A percentile compares a stretch with the other conserved stretches of the same genome.
These are phyloP conservation scores for Scalesia atractyloides DNA, from an alignment of 129 eudicot species.

Conservation along the genomic window DNA sequence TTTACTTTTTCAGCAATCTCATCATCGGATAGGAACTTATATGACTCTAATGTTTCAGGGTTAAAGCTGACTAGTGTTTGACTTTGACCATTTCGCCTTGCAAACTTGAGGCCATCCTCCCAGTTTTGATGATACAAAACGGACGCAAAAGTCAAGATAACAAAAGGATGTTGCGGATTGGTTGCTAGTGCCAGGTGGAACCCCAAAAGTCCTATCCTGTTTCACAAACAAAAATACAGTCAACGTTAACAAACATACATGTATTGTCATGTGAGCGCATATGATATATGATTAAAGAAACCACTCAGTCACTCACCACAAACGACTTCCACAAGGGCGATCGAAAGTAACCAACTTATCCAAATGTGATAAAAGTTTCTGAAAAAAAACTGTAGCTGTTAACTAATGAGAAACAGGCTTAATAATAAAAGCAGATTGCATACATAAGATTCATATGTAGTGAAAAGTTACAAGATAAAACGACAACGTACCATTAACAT, in stretches of 20 bases:
- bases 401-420: slow-evolving; percentile 4
- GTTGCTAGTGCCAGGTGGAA: slow-evolving; percentile 67
- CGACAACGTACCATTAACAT: slow-evolving; percentile 72
- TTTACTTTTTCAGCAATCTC: slow-evolving; percentile 57
- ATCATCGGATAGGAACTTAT: slow-evolving; percentile 50
- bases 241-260: slow-evolving; percentile 19
- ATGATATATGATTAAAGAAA: background rate
- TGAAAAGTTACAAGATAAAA: background rate
- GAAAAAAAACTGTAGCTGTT: slow-evolving; percentile 24
- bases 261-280: background rate
- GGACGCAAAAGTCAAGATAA: slow-evolving; percentile 68
- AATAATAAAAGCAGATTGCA: background rate
- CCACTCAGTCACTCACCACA: slow-evolving; percentile 62
- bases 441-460: background rate
- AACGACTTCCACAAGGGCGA: slow-evolving; percentile 55
- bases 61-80: slow-evolving; percentile 27
- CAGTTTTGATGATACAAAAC: slow-evolving; percentile 61
- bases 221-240: slow-evolving; percentile 19
- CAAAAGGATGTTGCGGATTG: slow-evolving; percentile 68
- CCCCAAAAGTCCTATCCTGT: slow-evolving; percentile 71
- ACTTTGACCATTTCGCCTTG: slow-evolving; percentile 48
- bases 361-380: slow-evolving; percentile 63
- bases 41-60: slow-evolving; percentile 55
- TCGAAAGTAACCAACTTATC: slow-evolving; percentile 72
- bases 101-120: slow-evolving; percentile 54